Percentiles rank a stretch among this genome's conserved stretches.
Conservation (phyloP, 192 early-diverging fungal genomes). For the Entomortierella lignicola region DNA sequence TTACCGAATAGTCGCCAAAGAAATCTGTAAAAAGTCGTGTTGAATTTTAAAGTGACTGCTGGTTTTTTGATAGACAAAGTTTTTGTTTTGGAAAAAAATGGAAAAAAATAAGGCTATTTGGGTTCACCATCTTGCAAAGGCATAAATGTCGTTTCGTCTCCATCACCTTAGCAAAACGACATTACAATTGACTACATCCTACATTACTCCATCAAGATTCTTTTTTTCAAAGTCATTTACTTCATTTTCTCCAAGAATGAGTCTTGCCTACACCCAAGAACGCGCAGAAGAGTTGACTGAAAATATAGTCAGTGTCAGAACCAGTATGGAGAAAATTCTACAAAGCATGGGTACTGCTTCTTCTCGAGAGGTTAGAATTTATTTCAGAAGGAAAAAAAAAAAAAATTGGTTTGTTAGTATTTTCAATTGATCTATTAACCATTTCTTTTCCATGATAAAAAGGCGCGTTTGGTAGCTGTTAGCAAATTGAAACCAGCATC, state of each 20-base stretch:
- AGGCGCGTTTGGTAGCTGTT: slow-evolving; percentile 88
- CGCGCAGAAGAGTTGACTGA: slow-evolving; percentile 36
- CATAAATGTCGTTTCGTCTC: slow-evolving; percentile 2
- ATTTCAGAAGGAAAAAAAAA: background rate
- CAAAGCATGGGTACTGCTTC: slow-evolving; percentile 8
- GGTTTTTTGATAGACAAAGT: too few species aligned
- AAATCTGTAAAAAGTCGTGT: too few species aligned
- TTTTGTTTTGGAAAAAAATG: too few species aligned
- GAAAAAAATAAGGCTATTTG: too few species aligned
- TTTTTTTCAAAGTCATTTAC: background rate
- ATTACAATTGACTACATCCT: background rate
- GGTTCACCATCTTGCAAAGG: too few species aligned
- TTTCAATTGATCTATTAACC: background rate
- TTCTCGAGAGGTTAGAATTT: background rate
- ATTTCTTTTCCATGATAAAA: background rate
- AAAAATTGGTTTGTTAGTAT: background rate
- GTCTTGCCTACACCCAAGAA: slow-evolving; percentile 17
- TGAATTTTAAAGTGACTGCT: too few species aligned
- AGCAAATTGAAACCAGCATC: slow-evolving; percentile 91
- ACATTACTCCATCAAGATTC: background rate
- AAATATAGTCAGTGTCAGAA: slow-evolving; percentile 15
- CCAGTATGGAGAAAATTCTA: slow-evolving; percentile 13
- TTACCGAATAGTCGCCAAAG: too few species aligned
- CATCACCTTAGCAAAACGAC: background rate
- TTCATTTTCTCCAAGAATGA: slow-evolving; percentile 3